Evolutionary conservation across 306 rosid genomes (phyloP), one percentile per base, ranked within the genome.

Genomic region (Luffa aegyptiaca): DNA sequence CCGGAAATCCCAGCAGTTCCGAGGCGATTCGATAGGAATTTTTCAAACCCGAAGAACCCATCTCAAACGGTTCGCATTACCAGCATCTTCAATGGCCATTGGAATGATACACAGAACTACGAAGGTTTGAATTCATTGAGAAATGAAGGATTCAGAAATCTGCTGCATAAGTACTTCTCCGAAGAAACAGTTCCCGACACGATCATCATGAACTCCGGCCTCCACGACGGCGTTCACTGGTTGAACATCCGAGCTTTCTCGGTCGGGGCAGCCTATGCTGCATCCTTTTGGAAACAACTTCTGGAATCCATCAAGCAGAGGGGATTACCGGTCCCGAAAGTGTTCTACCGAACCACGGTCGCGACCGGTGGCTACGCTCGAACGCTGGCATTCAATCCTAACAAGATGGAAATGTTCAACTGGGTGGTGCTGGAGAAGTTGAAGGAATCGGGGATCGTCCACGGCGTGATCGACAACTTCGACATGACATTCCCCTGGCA

Each of bases 401-500:
- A 80, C 86, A 94, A 92, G 64, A 94, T 94, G 98, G 98, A 94
- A 85, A 90, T 87, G 13, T 90, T 82, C 84, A 94, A 94, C 78
- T 86, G 90, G 75, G 90, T 92, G 10, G 26, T 94, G 4, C 5
- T 92, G 51, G 97, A 92, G 79, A 92, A 89, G 80, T 78, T 94
- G 80, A 92, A 79, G 86, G 56, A 77, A 81, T 90, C 83, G 6
- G 92, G 97, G 76, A 82, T 94, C 51, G 48, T 89, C 20, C 81
- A 87, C 0, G 96, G 97, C 8, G 93, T 94, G 80, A 88, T 94
- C 33, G 98, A 94, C 69, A 77, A 92, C 87, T 94, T 94, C 26
- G 98, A 94, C 53, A 88, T 94, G 86, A 94, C 96, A 26, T 94
- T 85, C 83, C 97, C 98, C 0, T 94, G 97, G 98, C 98, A 94